Evolutionary conservation across 441 rosid genomes (phyloP).

Genomic region (Macaranga tanarius): DNA sequence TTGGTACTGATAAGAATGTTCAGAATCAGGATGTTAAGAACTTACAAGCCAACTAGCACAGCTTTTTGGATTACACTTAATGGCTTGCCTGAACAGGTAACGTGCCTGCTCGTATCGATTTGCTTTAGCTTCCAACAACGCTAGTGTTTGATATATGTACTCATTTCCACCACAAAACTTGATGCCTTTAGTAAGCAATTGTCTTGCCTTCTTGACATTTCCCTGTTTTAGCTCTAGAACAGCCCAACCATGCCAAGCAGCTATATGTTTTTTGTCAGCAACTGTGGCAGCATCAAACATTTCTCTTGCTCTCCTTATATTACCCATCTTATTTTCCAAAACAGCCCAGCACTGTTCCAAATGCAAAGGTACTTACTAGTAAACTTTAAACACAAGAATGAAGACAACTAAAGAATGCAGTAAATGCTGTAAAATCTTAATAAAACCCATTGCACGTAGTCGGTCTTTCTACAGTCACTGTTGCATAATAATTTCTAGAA

Average conservation of each 20-base stretch:
- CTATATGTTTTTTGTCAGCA: conserved; percentile 83
- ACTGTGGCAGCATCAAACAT: conserved; percentile 94
- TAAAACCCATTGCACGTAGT: no score
- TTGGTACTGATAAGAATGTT: conserved; percentile 2
- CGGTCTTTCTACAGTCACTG: neutral
- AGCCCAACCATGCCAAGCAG: conserved; percentile 99
- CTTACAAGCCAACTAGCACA: conserved; percentile 99
- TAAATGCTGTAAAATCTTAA: neutral
- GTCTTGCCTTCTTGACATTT: conserved; percentile 88
- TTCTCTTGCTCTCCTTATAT: conserved; percentile 81
- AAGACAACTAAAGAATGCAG: neutral
- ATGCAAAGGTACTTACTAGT: conserved; percentile 17
- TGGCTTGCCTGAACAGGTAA: conserved; percentile 79
- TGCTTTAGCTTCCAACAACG: conserved; percentile 79
- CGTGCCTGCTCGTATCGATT: conserved; percentile 73
- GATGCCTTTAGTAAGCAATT: conserved; percentile 82
- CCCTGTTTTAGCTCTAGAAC: conserved; percentile 89
- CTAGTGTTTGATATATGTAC: conserved; percentile 88
- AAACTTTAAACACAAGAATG: conserved; percentile 12
- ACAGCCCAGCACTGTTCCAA: conserved; percentile 95
- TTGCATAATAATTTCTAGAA: neutral
- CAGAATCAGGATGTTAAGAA: conserved; percentile 28
- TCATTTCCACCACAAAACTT: conserved; percentile 83
- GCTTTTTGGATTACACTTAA: conserved; percentile 78
- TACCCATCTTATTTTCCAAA: conserved; percentile 79